A percentile compares a stretch with the other conserved stretches of the same genome.
phyloP scores from a whole-genome alignment of 2,329 filamentous ascomycete species.

The Seiridium unicorne region DNA sequence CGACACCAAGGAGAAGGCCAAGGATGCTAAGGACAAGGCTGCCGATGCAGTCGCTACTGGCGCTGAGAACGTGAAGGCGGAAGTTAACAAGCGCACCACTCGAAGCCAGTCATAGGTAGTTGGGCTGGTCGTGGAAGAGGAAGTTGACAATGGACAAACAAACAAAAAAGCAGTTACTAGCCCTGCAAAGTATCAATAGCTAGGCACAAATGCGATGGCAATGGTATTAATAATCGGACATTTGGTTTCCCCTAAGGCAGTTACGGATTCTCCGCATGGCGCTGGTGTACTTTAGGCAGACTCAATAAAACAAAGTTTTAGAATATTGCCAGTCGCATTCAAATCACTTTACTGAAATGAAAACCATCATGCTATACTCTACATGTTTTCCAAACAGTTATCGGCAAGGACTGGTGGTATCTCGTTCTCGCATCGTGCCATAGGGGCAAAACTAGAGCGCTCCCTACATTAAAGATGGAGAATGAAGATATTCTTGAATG shows the following conservation, averaged over 20 bases:
- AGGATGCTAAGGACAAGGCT: conserved; percentile 74
- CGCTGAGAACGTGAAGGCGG: conserved; percentile 73
- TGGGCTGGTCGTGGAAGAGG: not conserved
- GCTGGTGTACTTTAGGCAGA: conserved; percentile 10
- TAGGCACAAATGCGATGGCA: not conserved
- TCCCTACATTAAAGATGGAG: too few relatives aligned
- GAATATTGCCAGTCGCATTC: too few relatives aligned
- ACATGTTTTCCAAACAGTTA: too few relatives aligned
- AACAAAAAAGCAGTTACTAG: not conserved
- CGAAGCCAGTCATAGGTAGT: conserved; percentile 51
- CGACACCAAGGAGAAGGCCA: conserved; percentile 67
- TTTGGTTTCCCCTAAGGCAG: conserved; percentile 7
- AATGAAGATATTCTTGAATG: too few relatives aligned
- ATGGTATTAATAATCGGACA: conserved; percentile 3
- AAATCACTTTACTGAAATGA: too few relatives aligned
- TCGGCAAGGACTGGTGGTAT: too few relatives aligned
- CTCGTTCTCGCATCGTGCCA: too few relatives aligned
- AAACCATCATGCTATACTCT: too few relatives aligned
- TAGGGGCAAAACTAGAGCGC: too few relatives aligned
- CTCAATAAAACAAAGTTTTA: not conserved
- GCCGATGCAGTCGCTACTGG: conserved; percentile 57
- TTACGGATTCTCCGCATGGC: conserved; percentile 8
- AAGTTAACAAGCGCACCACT: conserved; percentile 61
- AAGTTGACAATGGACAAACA: not conserved
- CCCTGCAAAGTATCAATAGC: not conserved